Base-by-base conservation (phyloP, 495 filamentous ascomycete genomes). In the Chaetomium tenue region DNA sequence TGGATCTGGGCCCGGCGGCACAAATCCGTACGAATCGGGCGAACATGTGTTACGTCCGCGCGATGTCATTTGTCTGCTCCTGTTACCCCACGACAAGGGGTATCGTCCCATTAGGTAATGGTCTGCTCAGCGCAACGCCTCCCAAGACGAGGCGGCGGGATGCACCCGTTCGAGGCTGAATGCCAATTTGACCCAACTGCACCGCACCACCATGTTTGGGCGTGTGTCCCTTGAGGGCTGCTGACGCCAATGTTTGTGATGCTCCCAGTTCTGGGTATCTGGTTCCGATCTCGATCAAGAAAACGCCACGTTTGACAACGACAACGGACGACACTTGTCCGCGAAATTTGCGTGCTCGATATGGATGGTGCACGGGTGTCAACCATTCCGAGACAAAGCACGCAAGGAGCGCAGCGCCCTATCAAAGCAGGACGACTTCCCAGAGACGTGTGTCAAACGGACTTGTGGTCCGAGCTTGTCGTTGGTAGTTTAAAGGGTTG, bases 131-230 rank as follows among this genome's bases (percentile, higher is more conserved):
- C 54, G 50, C 22, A 53, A 50, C 44, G 22, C 23, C 47, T 53
- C 54, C 63, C 63, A 64, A 64, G 63, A 53, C 20, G 56, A 59
- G 63, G 63, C 63, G 40, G 58, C 51, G 58, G 64, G 58, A 60
- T 58, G 59, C 39, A 57, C 59, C 58, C 52, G 52, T 44, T 23
- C 58, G 46, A 52, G 58, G 58, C 63, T 65, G 64, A 61, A 62
- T 60, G 23, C 57, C 18, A 13, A 16, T 39, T 58, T 28, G 5
- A 18, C 40, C 40, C 40, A 9, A 44, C 40, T 3, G 3, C 40
- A 18, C 40, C 40, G 16, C 28, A 30, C 28, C 28, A 2, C n/a
- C n/a, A n/a, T n/a, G n/a, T n/a, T n/a, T n/a, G n/a, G n/a, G n/a
- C 6, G 28, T 30, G 28, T 18, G 40, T 44, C 40, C 40, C 40